These are phyloP conservation scores for Bocquillonia castaneifolia DNA, from an alignment of 441 rosid species.

Conservation along the genomic window DNA sequence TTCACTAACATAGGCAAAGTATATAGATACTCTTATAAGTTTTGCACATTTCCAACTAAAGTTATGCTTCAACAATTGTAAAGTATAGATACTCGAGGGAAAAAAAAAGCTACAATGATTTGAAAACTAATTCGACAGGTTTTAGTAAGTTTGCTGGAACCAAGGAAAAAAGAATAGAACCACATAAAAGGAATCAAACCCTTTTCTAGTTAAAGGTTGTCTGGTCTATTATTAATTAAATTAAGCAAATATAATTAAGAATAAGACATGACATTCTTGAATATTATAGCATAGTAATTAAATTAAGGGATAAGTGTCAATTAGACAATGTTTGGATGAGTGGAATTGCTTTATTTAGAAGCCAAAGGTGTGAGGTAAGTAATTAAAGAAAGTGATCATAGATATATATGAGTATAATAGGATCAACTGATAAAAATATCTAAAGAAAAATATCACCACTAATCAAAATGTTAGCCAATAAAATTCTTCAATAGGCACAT, in stretches of 20 bases:
- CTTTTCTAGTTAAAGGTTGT: background rate
- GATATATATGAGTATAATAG: background rate
- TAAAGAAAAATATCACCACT: background rate
- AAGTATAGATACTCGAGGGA: too few relatives aligned
- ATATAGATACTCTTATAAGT: too few relatives aligned
- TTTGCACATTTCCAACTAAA: too few relatives aligned
- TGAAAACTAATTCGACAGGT: too few relatives aligned
- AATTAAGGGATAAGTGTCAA: background rate
- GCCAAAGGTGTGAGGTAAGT: background rate
- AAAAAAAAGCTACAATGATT: too few relatives aligned
- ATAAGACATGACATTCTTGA: background rate
- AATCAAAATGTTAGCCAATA: background rate
- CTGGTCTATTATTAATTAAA: background rate
- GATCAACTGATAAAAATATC: too few relatives aligned
- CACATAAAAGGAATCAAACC: background rate
- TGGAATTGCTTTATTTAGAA: conserved; percentile 17
- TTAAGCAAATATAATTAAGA: background rate
- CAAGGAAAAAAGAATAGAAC: background rate
- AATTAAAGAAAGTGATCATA: background rate
- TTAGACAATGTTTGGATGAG: background rate
- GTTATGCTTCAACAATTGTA: too few relatives aligned
- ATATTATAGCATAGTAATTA: background rate
- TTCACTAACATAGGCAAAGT: too few relatives aligned
- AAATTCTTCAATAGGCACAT: background rate
- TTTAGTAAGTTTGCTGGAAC: too few relatives aligned